A percentile compares a stretch with the other conserved stretches of the same genome.
Evolutionary conservation across 129 eudicot genomes (phyloP).

Genomic region (carrot (Daucus carota)): DNA sequence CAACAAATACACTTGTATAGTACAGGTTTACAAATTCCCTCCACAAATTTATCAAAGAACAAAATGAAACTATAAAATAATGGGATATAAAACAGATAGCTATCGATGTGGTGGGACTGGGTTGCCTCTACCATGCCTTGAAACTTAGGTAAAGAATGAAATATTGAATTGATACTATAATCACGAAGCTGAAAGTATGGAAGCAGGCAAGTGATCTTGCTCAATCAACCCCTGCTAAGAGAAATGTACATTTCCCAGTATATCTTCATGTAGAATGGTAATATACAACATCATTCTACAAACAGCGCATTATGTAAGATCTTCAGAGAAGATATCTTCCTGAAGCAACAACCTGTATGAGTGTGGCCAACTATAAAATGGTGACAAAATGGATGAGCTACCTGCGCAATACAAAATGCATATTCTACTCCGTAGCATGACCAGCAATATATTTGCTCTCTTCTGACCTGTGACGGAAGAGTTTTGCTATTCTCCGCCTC

Average conservation of each 20-base stretch:
- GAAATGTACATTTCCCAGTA: neutral
- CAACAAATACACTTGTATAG: conserved; percentile 1
- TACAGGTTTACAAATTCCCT: neutral
- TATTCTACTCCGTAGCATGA: conserved; percentile 40
- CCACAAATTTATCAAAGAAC: conserved; percentile 4
- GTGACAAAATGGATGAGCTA: neutral
- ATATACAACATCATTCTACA: neutral
- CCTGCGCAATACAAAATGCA: neutral
- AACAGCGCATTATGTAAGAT: neutral
- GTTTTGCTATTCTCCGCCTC: conserved; percentile 82
- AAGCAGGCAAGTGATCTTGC: neutral
- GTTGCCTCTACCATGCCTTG: conserved; percentile 9
- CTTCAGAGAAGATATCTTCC: neutral
- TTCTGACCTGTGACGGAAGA: conserved; percentile 86
- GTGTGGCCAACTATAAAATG: neutral
- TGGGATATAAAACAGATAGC: neutral
- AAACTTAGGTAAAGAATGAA: conserved; percentile 1
- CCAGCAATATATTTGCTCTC: conserved; percentile 44
- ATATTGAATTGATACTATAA: conserved; percentile 11
- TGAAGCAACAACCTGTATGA: neutral
- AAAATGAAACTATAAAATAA: neutral
- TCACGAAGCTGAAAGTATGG: conserved; percentile 1
- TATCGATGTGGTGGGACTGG: neutral
- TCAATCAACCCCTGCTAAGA: neutral
- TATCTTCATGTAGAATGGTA: neutral